Base-by-base conservation (phyloP, 192 early-diverging fungal genomes). In the Coemansia sp. region DNA sequence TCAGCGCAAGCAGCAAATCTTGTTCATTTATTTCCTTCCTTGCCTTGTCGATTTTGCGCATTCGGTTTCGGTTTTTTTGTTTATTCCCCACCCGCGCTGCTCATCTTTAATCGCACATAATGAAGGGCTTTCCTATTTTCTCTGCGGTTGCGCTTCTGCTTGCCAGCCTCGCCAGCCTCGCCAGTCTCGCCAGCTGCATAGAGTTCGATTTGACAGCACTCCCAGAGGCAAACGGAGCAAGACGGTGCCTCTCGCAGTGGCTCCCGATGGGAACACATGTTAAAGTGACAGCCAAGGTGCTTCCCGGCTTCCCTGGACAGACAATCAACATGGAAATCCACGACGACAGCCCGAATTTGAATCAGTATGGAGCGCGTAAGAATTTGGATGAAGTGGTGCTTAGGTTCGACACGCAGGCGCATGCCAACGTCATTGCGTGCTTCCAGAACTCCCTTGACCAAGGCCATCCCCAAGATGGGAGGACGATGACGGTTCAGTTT, bases 331-430 rank as follows among this genome's bases (percentile, higher is more conserved):
- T 85, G 72, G 75, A 77, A 78, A 74, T 95, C 45, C 85, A 84
- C 66, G 94, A 96, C 77, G 86, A 92, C 72, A 88, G 88, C 44
- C 62, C 79, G n/a, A 73, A 85, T 51, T 71, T 78, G 51, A 94
- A 92, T 76, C 85, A 89, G 36, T 90, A 94, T 73, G 89, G 82
- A 34, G 86, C 78, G 34, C 91, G 92, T 74, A 80, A 76, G 58
- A 84, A 87, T 71, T 46, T 89, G 57, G 73, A 83, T n/a, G 89
- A 86, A 14, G 90, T 87, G 30, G 75, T 79, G 49, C 88, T 90
- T 55, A 87, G 89, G 18, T 94, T 98, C 74, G 91, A 88, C 59
- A 95, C 92, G 30, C 92, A 94, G 73, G 86, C 86, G n/a, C 90
- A 95, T 63, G 92, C 93, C 16, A 87, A 92, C 69, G 83, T 98